Evolutionary conservation across 2,329 filamentous ascomycete species (phyloP).

Genomic region (Aspergillus eucalypticola): DNA sequence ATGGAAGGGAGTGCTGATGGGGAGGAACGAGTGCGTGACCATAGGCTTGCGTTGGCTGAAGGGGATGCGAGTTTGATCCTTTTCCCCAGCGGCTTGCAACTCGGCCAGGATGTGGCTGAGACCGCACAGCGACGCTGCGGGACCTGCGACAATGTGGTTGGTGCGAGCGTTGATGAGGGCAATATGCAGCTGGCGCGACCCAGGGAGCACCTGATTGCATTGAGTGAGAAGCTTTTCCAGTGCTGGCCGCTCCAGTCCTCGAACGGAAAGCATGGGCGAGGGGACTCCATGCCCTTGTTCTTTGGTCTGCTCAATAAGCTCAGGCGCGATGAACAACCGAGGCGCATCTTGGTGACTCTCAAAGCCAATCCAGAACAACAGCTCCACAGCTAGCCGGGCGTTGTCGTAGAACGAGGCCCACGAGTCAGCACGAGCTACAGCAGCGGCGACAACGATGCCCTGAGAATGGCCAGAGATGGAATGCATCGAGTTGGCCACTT

Average conservation of each 20-base stretch:
- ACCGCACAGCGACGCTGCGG: not conserved
- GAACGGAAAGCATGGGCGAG: not conserved
- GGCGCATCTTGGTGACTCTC: constrained; percentile 27
- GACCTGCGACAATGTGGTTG: constrained; percentile 27
- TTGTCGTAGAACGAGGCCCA: constrained; percentile 36
- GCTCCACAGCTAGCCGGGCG: constrained; percentile 28
- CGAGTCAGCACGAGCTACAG: constrained; percentile 29
- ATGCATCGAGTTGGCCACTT: not conserved
- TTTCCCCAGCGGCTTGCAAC: not conserved
- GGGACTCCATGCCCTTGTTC: constrained; percentile 18
- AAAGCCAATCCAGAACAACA: constrained; percentile 40
- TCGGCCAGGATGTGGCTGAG: constrained; percentile 10
- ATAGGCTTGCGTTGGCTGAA: constrained; percentile 33
- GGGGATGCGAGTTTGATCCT: constrained; percentile 21
- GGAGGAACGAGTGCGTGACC: constrained; percentile 35
- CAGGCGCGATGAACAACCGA: constrained; percentile 7
- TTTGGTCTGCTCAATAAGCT: constrained; percentile 18
- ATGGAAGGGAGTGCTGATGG: constrained; percentile 45
- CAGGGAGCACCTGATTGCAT: not conserved
- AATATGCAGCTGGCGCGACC: not conserved
- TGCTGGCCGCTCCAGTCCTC: not conserved
- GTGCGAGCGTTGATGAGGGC: not conserved
- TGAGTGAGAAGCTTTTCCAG: not conserved
- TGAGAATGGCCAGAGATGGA: constrained; percentile 37
- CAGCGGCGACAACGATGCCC: constrained; percentile 39